phyloP scores from a whole-genome alignment of 2,329 filamentous ascomycete species.

The Verruconis gallopava region DNA sequence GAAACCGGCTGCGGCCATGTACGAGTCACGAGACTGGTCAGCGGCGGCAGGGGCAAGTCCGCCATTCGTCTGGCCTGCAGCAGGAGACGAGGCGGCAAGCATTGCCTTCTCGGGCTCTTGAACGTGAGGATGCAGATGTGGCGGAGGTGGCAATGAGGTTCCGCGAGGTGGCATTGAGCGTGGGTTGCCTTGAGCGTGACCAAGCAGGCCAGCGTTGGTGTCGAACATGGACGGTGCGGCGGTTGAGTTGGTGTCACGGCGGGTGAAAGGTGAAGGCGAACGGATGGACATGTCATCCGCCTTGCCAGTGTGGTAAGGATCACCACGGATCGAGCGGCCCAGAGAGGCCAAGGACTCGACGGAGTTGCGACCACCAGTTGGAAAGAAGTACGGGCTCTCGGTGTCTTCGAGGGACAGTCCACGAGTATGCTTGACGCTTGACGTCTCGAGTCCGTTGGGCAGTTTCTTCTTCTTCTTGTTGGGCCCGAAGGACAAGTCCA shows the following conservation, averaged over 20 bases:
- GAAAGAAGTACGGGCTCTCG: conserved; percentile 84
- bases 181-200: conserved; percentile 46
- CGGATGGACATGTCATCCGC: conserved; percentile 24
- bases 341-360: conserved; percentile 79
- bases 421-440: conserved; percentile 23
- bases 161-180: conserved; percentile 35
- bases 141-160: conserved; percentile 20
- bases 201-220: conserved; percentile 38
- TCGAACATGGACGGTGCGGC: conserved; percentile 38
- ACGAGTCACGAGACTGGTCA: conserved; percentile 15
- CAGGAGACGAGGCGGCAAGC: conserved; percentile 17
- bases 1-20: conserved; percentile 19
- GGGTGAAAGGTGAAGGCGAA: conserved; percentile 10
- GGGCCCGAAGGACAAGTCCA: conserved; percentile 43
- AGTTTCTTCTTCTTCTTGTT: conserved; percentile 27
- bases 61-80: conserved; percentile 5
- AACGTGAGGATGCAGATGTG: not conserved
- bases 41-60: conserved; percentile 11
- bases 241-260: conserved; percentile 33
- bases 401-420: conserved; percentile 52
- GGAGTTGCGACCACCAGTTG: conserved; percentile 64
- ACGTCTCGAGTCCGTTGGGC: conserved; percentile 8
- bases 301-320: conserved; percentile 51
- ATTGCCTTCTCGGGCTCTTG: conserved; percentile 16
- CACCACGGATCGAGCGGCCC: conserved; percentile 56